Evolutionary conservation across 768 basidiomycete genomes (phyloP).

Genomic region (Tulasnella sp.): DNA sequence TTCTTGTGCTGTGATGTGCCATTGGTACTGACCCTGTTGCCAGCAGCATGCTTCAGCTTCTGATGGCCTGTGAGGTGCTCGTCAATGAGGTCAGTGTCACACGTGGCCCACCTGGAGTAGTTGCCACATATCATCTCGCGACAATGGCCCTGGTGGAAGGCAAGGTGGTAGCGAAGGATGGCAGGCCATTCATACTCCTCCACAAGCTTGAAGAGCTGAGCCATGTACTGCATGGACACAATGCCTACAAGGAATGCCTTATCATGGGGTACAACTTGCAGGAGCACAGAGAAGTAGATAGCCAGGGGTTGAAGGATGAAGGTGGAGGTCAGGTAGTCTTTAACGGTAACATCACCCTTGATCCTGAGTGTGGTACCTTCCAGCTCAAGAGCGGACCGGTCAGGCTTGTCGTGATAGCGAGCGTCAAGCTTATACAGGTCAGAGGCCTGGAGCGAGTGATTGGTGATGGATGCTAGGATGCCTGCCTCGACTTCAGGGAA

Average conservation of each 20-base stretch:
- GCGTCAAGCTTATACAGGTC: slow-evolving; percentile 21
- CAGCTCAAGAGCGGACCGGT: slow-evolving; percentile 13
- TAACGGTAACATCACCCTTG: slow-evolving; percentile 10
- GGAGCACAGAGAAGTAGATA: slow-evolving; percentile 18
- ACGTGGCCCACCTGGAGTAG: neutral
- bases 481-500: slow-evolving; percentile 22
- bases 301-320: slow-evolving; percentile 18
- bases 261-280: neutral
- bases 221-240: slow-evolving; percentile 7
- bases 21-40: neutral
- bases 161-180: slow-evolving; percentile 16
- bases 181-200: no score
- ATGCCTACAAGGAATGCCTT: neutral
- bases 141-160: neutral
- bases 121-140: neutral
- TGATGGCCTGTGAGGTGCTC: neutral
- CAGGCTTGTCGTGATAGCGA: slow-evolving; percentile 16
- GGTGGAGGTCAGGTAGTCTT: slow-evolving; percentile 18
- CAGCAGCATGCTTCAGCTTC: no score
- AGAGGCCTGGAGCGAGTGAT: slow-evolving; percentile 16
- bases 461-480: no score
- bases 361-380: slow-evolving; percentile 14
- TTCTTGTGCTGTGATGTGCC: neutral
- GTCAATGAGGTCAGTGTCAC: neutral
- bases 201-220: slow-evolving; percentile 17